A percentile compares a stretch with the other conserved stretches of the same genome.
Evolutionary conservation across 441 rosid species (phyloP).

Genomic region (Populus hybrid): DNA sequence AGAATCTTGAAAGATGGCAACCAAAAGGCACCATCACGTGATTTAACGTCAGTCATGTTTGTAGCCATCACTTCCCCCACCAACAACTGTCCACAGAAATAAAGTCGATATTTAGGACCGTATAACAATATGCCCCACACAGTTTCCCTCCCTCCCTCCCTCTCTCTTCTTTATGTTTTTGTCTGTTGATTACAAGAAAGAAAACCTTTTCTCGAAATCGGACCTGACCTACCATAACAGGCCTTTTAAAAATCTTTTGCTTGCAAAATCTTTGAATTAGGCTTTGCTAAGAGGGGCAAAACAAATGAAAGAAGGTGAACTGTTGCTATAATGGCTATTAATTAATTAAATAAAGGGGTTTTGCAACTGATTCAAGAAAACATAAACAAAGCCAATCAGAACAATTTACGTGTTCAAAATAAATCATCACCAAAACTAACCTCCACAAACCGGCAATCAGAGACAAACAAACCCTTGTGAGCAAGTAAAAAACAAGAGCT

Average conservation of each 20-base stretch:
- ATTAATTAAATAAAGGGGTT: background rate
- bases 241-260: background rate
- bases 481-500: background rate
- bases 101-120: slow-evolving; percentile 26
- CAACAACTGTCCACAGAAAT: slow-evolving; percentile 18
- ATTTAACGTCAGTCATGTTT: slow-evolving; percentile 36
- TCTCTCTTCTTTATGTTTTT: background rate
- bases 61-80: slow-evolving; percentile 13
- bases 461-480: background rate
- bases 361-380: background rate
- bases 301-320: background rate
- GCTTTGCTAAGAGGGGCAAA: background rate
- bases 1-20: slow-evolving; percentile 31
- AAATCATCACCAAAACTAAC: background rate
- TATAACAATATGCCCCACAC: background rate
- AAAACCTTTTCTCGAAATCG: background rate
- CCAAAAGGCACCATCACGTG: slow-evolving; percentile 60
- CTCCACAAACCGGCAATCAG: background rate
- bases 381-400: background rate
- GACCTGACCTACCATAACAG: background rate
- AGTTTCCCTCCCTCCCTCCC: background rate
- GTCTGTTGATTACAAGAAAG: background rate
- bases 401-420: background rate
- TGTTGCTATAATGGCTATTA: background rate
- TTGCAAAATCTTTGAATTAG: background rate